Base-by-base conservation (phyloP, 2,329 filamentous ascomycete species). In the Atkinsonella texensis region DNA sequence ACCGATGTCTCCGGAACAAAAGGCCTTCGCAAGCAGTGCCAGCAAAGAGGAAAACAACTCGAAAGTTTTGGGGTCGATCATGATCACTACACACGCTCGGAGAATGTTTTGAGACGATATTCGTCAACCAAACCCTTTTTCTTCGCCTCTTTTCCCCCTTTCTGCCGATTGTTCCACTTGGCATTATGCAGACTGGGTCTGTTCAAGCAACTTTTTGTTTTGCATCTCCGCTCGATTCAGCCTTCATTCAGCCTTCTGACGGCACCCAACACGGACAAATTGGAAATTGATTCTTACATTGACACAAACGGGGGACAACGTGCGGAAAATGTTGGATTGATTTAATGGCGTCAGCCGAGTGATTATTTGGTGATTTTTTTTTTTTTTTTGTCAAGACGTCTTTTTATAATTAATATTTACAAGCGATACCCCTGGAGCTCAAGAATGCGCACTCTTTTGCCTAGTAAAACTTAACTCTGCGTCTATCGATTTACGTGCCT, bases 1-100 rank as follows among this genome's bases (percentile, higher is more conserved):
- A 68, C 52, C 65, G 61, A 12, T 62, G 59, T 32, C 53, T 67
- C 17, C 58, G 53, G 33, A 20, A 15, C 42, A 47, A 20, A 15
- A 43, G 35, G 20, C 17, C 39, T n/a, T 35, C 42, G 13, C 38
- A 32, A 23, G 3, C 51, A 10, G 40, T 38, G 31, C 8, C 12
- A 15, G 9, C 46, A 9, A 53, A 53, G 18, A 4, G 15, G n/a
- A 46, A 50, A 23, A 2, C 42, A 2, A 28, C 28, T 2, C 43
- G 43, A 18, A 49, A 47, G 18, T 39, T 47, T 18, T 53, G 47
- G 51, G 5, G 41, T n/a, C 32, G 33, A 4, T 43, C 48, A 35
- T 39, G 32, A 28, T 23, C 23, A n/a, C 7, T 18, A 28, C 28
- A 28, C 28, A 8, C 4, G 28, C 7, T 28, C 28, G 28, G 28